Percentiles rank a stretch among this genome's conserved stretches.
phyloP scores from a whole-genome alignment of 768 basidiomycete species.

The Rossbeevera mucosa region DNA sequence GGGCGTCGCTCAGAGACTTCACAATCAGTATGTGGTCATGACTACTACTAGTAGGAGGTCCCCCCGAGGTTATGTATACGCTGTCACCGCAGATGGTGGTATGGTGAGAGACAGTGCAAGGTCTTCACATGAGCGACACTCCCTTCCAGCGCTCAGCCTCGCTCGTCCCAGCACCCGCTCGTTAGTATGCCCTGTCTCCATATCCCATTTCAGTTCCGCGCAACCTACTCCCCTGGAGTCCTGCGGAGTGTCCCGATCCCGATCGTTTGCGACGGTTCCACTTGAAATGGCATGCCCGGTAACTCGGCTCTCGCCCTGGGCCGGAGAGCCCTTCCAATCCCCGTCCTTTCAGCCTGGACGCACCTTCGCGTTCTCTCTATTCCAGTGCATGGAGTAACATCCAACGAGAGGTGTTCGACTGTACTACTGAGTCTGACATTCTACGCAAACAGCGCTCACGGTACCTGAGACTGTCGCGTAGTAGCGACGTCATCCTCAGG shows the following conservation, averaged over 20 bases:
- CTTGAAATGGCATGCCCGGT: too few species aligned
- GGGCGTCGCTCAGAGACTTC: too few species aligned
- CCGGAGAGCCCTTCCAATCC: neutral
- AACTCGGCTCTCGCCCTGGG: neutral
- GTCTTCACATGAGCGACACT: too few species aligned
- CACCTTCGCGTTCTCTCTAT: too few species aligned
- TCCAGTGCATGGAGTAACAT: neutral
- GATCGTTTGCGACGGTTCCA: neutral
- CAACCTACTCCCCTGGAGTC: neutral
- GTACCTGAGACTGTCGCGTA: too few species aligned
- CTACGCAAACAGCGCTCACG: neutral
- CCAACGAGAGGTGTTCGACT: neutral
- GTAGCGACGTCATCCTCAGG: neutral
- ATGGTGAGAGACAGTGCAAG: too few species aligned
- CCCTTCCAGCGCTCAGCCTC: neutral
- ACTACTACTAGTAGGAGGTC: too few species aligned
- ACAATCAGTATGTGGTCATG: too few species aligned
- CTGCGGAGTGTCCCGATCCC: too few species aligned
- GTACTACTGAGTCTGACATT: neutral
- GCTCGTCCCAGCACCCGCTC: neutral
- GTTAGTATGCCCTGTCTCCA: neutral
- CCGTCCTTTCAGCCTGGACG: neutral
- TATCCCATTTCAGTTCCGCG: neutral
- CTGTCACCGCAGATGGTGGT: too few species aligned
- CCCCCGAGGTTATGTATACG: too few species aligned